A percentile compares a stretch with the other conserved stretches of the same genome.
phyloP scores from a whole-genome alignment of 106 monocot genomes.

The Triglochin maritima region DNA sequence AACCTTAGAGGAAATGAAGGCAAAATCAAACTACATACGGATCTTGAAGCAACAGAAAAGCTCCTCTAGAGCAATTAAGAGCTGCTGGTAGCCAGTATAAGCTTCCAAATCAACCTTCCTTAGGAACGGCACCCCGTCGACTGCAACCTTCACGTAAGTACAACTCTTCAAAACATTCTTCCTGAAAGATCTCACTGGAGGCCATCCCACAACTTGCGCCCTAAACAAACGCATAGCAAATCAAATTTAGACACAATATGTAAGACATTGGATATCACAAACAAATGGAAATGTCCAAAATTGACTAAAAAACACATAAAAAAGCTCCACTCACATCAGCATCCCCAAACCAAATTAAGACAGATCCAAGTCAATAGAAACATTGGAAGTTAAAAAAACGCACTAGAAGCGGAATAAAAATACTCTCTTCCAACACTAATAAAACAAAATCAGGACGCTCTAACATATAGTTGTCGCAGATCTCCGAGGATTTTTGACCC shows the following conservation, averaged over 20 bases:
- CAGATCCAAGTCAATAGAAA: neutral
- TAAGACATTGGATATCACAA: neutral
- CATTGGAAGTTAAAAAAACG: neutral
- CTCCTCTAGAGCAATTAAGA: conserved; percentile 46
- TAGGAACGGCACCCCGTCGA: conserved; percentile 84
- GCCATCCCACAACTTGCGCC: conserved; percentile 84
- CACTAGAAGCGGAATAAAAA: too few species aligned
- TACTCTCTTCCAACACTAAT: too few species aligned
- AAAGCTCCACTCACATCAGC: neutral
- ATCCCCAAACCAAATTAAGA: neutral
- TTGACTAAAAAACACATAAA: neutral
- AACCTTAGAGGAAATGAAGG: neutral
- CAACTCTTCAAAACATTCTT: conserved; percentile 52
- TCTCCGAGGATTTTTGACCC: too few species aligned
- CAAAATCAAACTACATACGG: conserved; percentile 15
- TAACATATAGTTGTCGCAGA: too few species aligned
- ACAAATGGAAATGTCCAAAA: neutral
- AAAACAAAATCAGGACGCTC: too few species aligned
- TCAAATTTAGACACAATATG: too few species aligned
- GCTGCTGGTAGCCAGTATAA: conserved; percentile 56
- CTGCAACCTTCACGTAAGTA: conserved; percentile 77
- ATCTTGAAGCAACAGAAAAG: conserved; percentile 70
- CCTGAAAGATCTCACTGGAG: conserved; percentile 67
- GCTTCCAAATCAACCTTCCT: conserved; percentile 73
- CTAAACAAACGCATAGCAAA: conserved; percentile 12